These are phyloP conservation scores for Scorias spongiosa DNA, from an alignment of 2,329 filamentous ascomycete species.

Conservation along the genomic window DNA sequence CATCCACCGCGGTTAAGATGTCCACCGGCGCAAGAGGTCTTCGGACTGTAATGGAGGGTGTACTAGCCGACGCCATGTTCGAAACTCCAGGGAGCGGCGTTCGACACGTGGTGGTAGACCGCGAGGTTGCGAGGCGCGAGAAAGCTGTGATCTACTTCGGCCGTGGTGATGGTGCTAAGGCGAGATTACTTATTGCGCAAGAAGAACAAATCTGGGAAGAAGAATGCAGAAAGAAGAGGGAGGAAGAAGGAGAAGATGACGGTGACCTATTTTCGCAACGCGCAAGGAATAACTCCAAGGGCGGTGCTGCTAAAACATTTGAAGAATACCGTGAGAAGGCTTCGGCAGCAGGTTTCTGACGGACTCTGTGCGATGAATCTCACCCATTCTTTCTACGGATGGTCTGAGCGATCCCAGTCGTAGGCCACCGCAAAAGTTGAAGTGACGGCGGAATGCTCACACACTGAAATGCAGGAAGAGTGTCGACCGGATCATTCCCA, in stretches of 20 bases:
- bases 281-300: slow-evolving; percentile 14
- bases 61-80: slow-evolving; percentile 32
- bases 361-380: no score
- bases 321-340: slow-evolving; percentile 32
- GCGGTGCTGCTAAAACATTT: slow-evolving; percentile 23
- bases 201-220: slow-evolving; percentile 34
- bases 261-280: slow-evolving; percentile 2
- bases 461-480: neutral
- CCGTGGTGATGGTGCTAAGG: slow-evolving; percentile 24
- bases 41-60: slow-evolving; percentile 32
- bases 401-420: no score
- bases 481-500: no score
- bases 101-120: slow-evolving; percentile 31
- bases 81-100: slow-evolving; percentile 31
- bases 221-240: slow-evolving; percentile 13
- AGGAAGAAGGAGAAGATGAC: slow-evolving; percentile 14
- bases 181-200: slow-evolving; percentile 23
- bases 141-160: slow-evolving; percentile 27
- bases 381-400: no score
- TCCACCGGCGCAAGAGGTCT: slow-evolving; percentile 51
- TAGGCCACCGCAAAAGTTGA: no score
- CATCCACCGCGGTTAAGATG: slow-evolving; percentile 51
- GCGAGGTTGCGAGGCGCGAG: slow-evolving; percentile 29
- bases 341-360: slow-evolving; percentile 18
- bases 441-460: no score